A percentile compares a stretch with the other conserved stretches of the same genome.
These are phyloP conservation scores for Sungouiozyma ichnusensis DNA, from an alignment of 805 yeast species.

Conservation along the genomic window DNA sequence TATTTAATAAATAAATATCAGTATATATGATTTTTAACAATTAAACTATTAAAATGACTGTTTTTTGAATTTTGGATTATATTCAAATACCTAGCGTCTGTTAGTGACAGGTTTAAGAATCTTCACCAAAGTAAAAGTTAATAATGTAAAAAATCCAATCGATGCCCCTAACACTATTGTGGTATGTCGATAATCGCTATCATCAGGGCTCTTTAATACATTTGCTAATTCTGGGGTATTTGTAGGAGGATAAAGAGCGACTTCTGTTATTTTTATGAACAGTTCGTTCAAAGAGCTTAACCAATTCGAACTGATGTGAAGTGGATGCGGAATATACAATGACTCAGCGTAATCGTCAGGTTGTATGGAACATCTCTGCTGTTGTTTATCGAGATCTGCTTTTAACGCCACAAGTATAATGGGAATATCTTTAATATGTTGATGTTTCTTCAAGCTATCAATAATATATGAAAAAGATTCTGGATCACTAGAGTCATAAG, in stretches of 20 bases:
- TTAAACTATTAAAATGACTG: not conserved
- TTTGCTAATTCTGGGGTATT: conserved; percentile 74
- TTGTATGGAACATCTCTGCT: conserved; percentile 73
- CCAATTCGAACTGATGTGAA: conserved; percentile 90
- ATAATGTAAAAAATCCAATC: conserved; percentile 51
- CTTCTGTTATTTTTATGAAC: conserved; percentile 78
- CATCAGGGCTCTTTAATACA: conserved; percentile 37
- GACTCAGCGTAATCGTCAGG: conserved; percentile 79
- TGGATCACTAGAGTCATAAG: conserved; percentile 93
- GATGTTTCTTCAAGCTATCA: conserved; percentile 52
- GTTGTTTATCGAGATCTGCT: conserved; percentile 93
- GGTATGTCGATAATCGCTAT: conserved; percentile 38
- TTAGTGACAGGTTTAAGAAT: conserved; percentile 9
- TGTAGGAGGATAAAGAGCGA: conserved; percentile 66
- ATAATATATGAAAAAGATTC: conserved; percentile 81
- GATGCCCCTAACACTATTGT: conserved; percentile 60
- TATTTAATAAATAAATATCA: not conserved
- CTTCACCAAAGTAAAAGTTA: conserved; percentile 57
- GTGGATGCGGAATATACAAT: conserved; percentile 62
- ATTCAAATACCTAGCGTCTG: conserved; percentile 1
- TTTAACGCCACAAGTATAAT: conserved; percentile 82
- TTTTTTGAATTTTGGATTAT: no score
- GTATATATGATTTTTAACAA: not conserved
- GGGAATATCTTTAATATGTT: conserved; percentile 57
- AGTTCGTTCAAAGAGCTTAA: conserved; percentile 74